Percentiles rank a stretch among this genome's conserved stretches.
These are phyloP conservation scores for Emericellopsis cladophorae DNA, from an alignment of 2,329 filamentous ascomycete genomes.

Conservation along the genomic window DNA sequence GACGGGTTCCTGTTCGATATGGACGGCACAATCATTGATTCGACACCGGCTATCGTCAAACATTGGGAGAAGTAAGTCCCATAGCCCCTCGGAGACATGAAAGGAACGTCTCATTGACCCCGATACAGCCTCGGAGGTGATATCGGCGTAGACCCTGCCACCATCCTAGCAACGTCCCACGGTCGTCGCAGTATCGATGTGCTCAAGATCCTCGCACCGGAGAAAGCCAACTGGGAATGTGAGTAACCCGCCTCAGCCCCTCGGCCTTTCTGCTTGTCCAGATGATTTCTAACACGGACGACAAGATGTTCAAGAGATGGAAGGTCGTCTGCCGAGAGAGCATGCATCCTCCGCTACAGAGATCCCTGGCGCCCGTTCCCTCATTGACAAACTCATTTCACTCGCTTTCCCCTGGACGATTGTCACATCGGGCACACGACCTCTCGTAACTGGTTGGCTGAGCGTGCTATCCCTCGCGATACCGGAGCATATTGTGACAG, in stretches of 20 bases:
- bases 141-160: slow-evolving; percentile 70
- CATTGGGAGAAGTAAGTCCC: slow-evolving; percentile 56
- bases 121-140: slow-evolving; percentile 59
- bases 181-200: slow-evolving; percentile 83
- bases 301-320: slow-evolving; percentile 65
- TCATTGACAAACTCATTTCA: slow-evolving; percentile 55
- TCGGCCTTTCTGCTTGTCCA: background rate
- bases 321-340: slow-evolving; percentile 63
- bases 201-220: slow-evolving; percentile 64
- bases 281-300: background rate
- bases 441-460: slow-evolving; percentile 62
- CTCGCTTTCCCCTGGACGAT: slow-evolving; percentile 69
- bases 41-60: slow-evolving; percentile 62
- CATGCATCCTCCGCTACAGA: slow-evolving; percentile 71
- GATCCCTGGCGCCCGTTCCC: slow-evolving; percentile 66
- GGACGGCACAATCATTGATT: slow-evolving; percentile 78
- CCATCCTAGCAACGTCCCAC: slow-evolving; percentile 84
- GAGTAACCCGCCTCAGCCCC: slow-evolving; percentile 26
- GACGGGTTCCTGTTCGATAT: slow-evolving; percentile 57
- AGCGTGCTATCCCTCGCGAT: slow-evolving; percentile 49
- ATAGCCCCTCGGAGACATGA: background rate
- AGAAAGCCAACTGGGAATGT: slow-evolving; percentile 91
- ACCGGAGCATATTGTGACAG: slow-evolving; percentile 57
- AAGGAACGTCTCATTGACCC: background rate
- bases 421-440: slow-evolving; percentile 60